A percentile compares a stretch with the other conserved stretches of the same genome.
Evolutionary conservation across 192 early-diverging fungal genomes (phyloP).

Genomic region (Podila clonocystis): DNA sequence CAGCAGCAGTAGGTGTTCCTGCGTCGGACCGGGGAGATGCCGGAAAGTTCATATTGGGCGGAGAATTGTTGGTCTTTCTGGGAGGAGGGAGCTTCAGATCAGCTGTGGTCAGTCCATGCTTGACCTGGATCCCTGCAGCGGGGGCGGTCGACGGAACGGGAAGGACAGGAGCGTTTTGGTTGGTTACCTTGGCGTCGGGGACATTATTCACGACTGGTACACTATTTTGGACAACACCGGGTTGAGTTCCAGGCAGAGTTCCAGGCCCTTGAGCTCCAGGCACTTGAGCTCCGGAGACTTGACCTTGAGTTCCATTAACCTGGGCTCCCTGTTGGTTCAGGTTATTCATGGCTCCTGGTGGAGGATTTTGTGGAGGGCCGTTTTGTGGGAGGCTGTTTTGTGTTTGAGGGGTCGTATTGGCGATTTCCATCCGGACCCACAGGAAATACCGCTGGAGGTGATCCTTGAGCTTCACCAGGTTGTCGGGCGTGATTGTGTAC

Average conservation of each 20-base stretch:
- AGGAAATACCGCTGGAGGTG: conserved; percentile 58
- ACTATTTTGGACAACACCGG: neutral
- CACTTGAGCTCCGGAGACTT: too few species aligned
- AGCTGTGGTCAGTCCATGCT: conserved; percentile 31
- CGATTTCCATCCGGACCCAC: conserved; percentile 53
- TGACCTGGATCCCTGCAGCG: conserved; percentile 10
- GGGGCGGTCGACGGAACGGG: neutral
- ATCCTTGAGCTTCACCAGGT: conserved; percentile 57
- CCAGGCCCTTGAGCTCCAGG: too few species aligned
- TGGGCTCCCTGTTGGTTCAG: neutral
- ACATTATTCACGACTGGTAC: neutral
- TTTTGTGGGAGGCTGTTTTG: neutral
- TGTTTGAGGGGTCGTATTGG: neutral
- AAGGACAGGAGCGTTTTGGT: conserved; percentile 3
- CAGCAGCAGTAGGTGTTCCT: conserved; percentile 10
- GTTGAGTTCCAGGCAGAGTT: too few species aligned
- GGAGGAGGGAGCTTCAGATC: conserved; percentile 44
- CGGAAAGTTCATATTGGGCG: conserved; percentile 27
- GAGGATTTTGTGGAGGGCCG: neutral
- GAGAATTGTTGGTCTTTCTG: conserved; percentile 31
- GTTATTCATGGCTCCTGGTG: neutral
- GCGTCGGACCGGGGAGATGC: conserved; percentile 26
- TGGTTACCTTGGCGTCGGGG: neutral
- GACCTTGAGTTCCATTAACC: too few species aligned
- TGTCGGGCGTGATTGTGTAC: conserved; percentile 56